These are phyloP conservation scores for Diplogelasinospora grovesii DNA, from an alignment of 495 filamentous ascomycete genomes.

Conservation along the genomic window DNA sequence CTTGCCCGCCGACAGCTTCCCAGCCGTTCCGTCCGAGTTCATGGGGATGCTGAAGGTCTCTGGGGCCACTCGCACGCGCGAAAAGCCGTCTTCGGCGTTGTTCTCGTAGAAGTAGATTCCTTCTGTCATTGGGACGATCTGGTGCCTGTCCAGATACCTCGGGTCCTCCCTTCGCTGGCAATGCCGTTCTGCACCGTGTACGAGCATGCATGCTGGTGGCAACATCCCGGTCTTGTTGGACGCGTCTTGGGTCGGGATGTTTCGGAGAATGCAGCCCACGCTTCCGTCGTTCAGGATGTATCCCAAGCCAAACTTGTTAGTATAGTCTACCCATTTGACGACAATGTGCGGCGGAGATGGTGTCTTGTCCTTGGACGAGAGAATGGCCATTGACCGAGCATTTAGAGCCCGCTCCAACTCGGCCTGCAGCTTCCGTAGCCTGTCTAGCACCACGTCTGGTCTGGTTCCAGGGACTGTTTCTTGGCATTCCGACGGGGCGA, in stretches of 20 bases:
- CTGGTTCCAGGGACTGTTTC: slow-evolving; percentile 41
- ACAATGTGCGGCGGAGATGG: slow-evolving; percentile 50
- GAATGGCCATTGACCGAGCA: slow-evolving; percentile 43
- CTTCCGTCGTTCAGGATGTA: slow-evolving; percentile 82
- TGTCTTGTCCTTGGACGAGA: slow-evolving; percentile 33
- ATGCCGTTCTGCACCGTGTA: slow-evolving; percentile 58
- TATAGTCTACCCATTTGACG: slow-evolving; percentile 93
- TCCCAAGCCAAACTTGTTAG: slow-evolving; percentile 80
- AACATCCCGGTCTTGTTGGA: slow-evolving; percentile 43
- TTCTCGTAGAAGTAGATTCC: slow-evolving; percentile 76
- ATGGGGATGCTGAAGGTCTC: slow-evolving; percentile 51
- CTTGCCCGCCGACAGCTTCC: slow-evolving; percentile 44
- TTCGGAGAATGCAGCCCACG: slow-evolving; percentile 72
- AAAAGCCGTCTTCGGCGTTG: slow-evolving; percentile 57
- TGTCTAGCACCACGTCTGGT: slow-evolving; percentile 46
- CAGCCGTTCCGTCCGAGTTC: slow-evolving; percentile 44
- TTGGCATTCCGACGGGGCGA: slow-evolving; percentile 44
- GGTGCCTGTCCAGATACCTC: slow-evolving; percentile 52
- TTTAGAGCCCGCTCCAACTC: slow-evolving; percentile 54
- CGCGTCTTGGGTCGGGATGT: slow-evolving; percentile 40
- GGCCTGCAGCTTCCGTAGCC: slow-evolving; percentile 41
- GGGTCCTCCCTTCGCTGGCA: slow-evolving; percentile 49
- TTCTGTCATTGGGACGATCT: slow-evolving; percentile 59
- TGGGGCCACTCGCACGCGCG: slow-evolving; percentile 53
- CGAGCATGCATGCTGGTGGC: slow-evolving; percentile 59